Evolutionary conservation across 139 green algal species (phyloP), one percentile per base, ranked within the genome.

Genomic region (Ostreobium quekettii): DNA sequence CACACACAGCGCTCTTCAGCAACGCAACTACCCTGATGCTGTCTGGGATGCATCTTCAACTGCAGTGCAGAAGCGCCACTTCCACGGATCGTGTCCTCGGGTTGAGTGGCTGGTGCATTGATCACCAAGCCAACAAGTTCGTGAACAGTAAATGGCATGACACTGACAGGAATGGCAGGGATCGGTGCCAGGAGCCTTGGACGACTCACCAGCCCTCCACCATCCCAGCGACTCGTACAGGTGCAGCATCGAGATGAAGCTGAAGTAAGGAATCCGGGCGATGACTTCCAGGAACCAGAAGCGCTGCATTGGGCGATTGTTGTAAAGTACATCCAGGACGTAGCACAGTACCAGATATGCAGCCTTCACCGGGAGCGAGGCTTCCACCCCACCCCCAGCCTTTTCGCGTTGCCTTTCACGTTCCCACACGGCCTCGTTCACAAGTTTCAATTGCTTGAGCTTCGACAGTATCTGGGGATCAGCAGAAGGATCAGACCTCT

Each of bases 201-300:
- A n/a, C n/a, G 37, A 74, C 42, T 35, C 64, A 4, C 79, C 76
- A 19, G 83, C 84, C 4, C 88, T 77, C 88, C 87, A 96, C 89
- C 87, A 92, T 71, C 89, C 89, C 15, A 96, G 74, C n/a, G 70
- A 80, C 80, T 95, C 89, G 70, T 95, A 95, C 28, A 97, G 71
- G 78, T 97, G 92, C 74, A 97, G 83, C 81, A 95, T 91, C 47
- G 83, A 90, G 76, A 96, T 94, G 78, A 91, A 97, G 56, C 80
- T 86, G 76, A 97, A 97, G 83, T 98, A 98, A 0, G 92, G 93
- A 84, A 97, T 97, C 60, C 93, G 82, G 0, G 93, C 78, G 31
- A 95, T 85, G 0, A 77, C 88, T 77, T 97, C 93, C 49, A 97
- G 73, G 62, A 98, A 89, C 92, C 92, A 98, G 74, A 88, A 88